Evolutionary conservation across 75 land plant species (phyloP), one percentile per base, ranked within the genome.

Genomic region (Cupressus sempervirens): DNA sequence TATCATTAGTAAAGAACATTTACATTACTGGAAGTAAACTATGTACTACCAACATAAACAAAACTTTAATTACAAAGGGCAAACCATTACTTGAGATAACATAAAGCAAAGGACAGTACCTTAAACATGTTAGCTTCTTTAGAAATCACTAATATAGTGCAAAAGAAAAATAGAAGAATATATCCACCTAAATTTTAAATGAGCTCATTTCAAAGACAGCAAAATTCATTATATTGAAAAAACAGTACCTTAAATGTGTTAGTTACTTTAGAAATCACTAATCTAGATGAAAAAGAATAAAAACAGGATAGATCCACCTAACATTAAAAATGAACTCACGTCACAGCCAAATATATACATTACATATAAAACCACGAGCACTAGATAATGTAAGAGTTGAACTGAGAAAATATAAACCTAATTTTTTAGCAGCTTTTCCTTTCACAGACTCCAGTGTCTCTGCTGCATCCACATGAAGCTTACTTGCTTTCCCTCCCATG

Each of bases 401-500:
- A 13, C 1, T 84, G 45, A 76, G 30, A 76, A 30, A 86, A 58
- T 81, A 87, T 90, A 62, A 80, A 95, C 98, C 99, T 88, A 96
- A 87, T 88, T 98, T 98, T 85, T 94, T 98, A 23, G 98, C 90
- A 74, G 93, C 94, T 86, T 95, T 96, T 43, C 83, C 88, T 87
- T 91, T 96, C 35, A 96, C 90, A 56, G 94, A 90, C 13, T 91
- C 91, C 65, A 94, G 53, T 16, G 92, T 91, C 74, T 98, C 99
- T 75, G 98, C 94, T 85, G 95, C 94, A 87, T 94, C 94, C 67
- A 96, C 97, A 89, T 89, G 88, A 80, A 96, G 92, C 86, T 93
- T 96, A 82, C 90, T 91, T 36, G 93, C 96, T 89, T 96, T 96
- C 16, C 98, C 99, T 38, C 98, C 98, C 89, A 98, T 83, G 70